These are phyloP conservation scores for Botryotinia narcissicola DNA, from an alignment of 2,329 filamentous ascomycete genomes.

Conservation along the genomic window DNA sequence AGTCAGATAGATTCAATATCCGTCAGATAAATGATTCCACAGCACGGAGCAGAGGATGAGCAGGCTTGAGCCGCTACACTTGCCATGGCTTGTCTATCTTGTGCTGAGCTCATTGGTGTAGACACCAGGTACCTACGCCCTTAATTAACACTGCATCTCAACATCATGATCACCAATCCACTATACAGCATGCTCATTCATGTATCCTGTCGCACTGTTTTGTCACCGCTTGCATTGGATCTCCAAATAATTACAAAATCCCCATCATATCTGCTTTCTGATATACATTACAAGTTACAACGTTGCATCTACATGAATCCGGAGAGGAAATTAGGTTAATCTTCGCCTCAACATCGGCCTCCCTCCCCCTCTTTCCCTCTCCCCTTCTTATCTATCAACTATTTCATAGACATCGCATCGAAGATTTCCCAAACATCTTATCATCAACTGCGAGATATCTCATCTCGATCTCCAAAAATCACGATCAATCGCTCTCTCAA, in stretches of 20 bases:
- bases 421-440: neutral
- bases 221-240: neutral
- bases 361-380: neutral
- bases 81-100: neutral
- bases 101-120: neutral
- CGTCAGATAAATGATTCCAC: neutral
- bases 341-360: slow-evolving; percentile 1
- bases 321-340: slow-evolving; percentile 9
- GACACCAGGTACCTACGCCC: neutral
- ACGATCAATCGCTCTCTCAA: neutral
- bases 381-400: neutral
- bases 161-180: neutral
- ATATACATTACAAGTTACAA: neutral
- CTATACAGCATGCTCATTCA: neutral
- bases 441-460: neutral
- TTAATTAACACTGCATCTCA: neutral
- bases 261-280: neutral
- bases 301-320: neutral
- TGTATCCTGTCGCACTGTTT: neutral
- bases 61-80: neutral
- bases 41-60: neutral
- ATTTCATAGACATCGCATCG: neutral
- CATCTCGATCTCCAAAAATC: neutral
- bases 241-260: neutral
- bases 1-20: neutral